Evolutionary conservation across 2,329 filamentous ascomycete species (phyloP).

Genomic region (Ploettnerulaceae sp.): DNA sequence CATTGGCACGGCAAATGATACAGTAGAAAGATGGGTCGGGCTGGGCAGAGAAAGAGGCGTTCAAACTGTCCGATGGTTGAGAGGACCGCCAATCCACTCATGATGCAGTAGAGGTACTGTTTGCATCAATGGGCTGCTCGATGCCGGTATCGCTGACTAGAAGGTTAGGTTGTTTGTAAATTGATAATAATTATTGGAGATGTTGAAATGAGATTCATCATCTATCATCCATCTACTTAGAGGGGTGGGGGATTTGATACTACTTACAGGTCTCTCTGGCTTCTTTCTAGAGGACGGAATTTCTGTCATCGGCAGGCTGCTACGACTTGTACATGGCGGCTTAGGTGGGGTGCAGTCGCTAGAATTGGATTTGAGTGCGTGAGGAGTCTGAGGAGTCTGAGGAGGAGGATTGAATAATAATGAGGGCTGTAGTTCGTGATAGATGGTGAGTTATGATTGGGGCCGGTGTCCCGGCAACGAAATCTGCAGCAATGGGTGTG

Average conservation of each 20-base stretch:
- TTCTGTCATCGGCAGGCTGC: neutral
- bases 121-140: neutral
- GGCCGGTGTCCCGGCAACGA: too few species aligned
- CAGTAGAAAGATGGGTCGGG: neutral
- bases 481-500: too few species aligned
- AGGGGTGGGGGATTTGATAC: too few species aligned
- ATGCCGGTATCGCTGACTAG: constrained; percentile 4
- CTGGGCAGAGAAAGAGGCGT: neutral
- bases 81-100: neutral
- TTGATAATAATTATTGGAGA: neutral
- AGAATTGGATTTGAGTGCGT: neutral
- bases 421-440: too few species aligned
- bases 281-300: neutral
- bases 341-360: too few species aligned
- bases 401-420: too few species aligned
- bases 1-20: neutral
- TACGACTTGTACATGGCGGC: too few species aligned
- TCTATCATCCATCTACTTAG: too few species aligned
- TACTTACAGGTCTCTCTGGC: too few species aligned
- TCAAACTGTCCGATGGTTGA: neutral
- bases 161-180: neutral
- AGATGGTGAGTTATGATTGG: too few species aligned
- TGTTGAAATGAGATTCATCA: too few species aligned
- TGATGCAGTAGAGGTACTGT: neutral
- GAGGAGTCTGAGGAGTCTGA: too few species aligned